These are phyloP conservation scores for Sclerotinia trifoliorum DNA, from an alignment of 2,329 filamentous ascomycete genomes.

Conservation along the genomic window DNA sequence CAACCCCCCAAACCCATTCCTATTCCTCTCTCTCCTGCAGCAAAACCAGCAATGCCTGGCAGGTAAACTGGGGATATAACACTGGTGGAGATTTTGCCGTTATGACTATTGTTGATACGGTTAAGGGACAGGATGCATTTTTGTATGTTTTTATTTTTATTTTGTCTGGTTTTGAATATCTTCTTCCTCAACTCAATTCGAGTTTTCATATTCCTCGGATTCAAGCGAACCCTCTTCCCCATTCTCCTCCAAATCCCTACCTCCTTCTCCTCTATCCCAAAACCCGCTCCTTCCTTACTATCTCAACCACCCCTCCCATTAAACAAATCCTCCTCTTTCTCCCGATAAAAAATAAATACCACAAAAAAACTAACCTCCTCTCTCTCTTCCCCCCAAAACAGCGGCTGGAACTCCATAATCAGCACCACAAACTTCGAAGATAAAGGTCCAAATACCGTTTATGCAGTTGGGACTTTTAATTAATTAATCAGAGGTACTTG, in stretches of 20 bases:
- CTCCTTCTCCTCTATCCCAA: too few relatives aligned
- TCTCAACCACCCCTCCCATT: too few relatives aligned
- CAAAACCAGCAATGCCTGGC: conserved; percentile 7
- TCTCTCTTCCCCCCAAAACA: neutral
- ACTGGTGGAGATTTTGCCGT: conserved; percentile 23
- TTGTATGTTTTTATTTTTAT: conserved; percentile 20
- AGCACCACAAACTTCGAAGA: conserved; percentile 7
- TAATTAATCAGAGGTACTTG: neutral
- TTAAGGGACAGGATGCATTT: conserved; percentile 19
- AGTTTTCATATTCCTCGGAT: too few relatives aligned
- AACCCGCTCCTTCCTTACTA: too few relatives aligned
- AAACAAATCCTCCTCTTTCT: too few relatives aligned
- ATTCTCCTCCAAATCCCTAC: neutral
- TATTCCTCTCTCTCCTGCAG: neutral
- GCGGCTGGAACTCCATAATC: conserved; percentile 24
- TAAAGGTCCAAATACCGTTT: conserved; percentile 25
- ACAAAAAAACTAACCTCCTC: neutral
- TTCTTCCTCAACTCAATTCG: too few relatives aligned
- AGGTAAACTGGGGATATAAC: conserved; percentile 28
- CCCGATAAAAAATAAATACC: neutral
- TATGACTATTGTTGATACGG: conserved; percentile 24
- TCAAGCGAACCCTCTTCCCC: neutral
- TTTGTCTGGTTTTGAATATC: too few relatives aligned
- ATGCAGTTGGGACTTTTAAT: conserved; percentile 21
- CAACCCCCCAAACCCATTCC: conserved; percentile 3